A percentile compares a stretch with the other conserved stretches of the same genome.
Evolutionary conservation across 2,329 filamentous ascomycete genomes (phyloP).

Genomic region (Phyllosticta capitalensis): DNA sequence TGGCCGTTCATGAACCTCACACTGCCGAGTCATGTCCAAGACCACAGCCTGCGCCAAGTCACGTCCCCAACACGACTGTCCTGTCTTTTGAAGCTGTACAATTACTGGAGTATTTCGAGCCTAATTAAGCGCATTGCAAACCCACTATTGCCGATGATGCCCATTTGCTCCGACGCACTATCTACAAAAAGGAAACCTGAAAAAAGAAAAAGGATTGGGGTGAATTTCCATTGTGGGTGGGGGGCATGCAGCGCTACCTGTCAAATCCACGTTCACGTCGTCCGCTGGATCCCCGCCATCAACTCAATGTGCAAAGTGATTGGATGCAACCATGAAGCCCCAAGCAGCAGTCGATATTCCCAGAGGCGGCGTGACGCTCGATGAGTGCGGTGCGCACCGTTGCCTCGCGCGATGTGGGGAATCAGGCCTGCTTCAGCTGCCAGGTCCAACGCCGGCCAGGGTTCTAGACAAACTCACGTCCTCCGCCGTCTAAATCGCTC

Average conservation of each 20-base stretch:
- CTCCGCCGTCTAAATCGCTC: neutral
- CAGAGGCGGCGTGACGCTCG: conserved; percentile 5
- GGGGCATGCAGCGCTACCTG: conserved; percentile 1
- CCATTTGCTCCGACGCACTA: conserved; percentile 15
- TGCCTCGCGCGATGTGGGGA: neutral
- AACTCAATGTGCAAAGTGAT: neutral
- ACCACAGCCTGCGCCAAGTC: neutral
- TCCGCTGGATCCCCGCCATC: neutral
- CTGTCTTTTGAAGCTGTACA: conserved; percentile 1
- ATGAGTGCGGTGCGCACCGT: neutral
- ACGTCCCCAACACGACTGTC: neutral
- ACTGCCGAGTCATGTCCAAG: neutral
- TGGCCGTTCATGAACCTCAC: conserved; percentile 2
- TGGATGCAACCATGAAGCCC: conserved; percentile 2
- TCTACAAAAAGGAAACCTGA: conserved; percentile 15
- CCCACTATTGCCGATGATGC: conserved; percentile 10
- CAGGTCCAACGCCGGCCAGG: neutral
- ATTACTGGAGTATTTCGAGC: conserved; percentile 7
- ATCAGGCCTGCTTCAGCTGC: neutral
- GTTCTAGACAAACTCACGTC: neutral
- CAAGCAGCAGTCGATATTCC: conserved; percentile 5
- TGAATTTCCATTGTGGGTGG: neutral
- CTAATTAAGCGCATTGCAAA: neutral
- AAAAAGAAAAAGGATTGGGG: neutral
- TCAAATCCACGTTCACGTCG: conserved; percentile 4